Conservation (phyloP, 2,329 filamentous ascomycete species). For the Cladosporium oxysporum region DNA sequence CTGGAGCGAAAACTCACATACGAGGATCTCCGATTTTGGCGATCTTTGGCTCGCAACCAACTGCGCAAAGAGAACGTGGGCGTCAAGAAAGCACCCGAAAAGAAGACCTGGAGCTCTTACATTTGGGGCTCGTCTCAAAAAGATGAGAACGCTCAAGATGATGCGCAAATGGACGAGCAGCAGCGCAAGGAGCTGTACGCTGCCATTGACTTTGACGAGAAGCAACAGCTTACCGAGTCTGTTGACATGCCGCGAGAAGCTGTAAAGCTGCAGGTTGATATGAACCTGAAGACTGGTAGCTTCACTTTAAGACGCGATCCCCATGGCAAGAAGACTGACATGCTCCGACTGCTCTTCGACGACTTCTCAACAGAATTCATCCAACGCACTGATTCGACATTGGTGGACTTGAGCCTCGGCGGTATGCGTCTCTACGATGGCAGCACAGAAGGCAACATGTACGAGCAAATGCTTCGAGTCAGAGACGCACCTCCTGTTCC, state of each 20-base stretch:
- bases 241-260: conserved; percentile 90
- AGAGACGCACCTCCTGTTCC: conserved; percentile 74
- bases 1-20: conserved; percentile 89
- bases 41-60: conserved; percentile 89
- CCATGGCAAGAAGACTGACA: conserved; percentile 74
- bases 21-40: conserved; percentile 96
- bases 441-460: conserved; percentile 86
- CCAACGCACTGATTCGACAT: conserved; percentile 85
- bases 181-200: conserved; percentile 96
- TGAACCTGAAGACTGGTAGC: conserved; percentile 90
- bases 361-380: conserved; percentile 88
- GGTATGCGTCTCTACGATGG: conserved; percentile 94
- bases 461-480: conserved; percentile 91
- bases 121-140: conserved; percentile 71
- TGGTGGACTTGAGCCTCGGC: conserved; percentile 85
- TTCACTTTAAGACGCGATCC: conserved; percentile 89
- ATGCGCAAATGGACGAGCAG: conserved; percentile 88
- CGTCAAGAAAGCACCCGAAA: conserved; percentile 70
- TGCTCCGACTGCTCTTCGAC: conserved; percentile 91
- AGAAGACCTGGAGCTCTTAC: conserved; percentile 90
- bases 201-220: conserved; percentile 98
- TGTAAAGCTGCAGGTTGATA: conserved; percentile 88
- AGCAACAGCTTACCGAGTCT: conserved; percentile 80
- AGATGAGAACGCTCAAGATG: conserved; percentile 67
- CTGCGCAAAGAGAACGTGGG: conserved; percentile 92